A percentile compares a stretch with the other conserved stretches of the same genome.
Conservation (phyloP, 495 filamentous ascomycete species). For the Penicillium tannophilum region DNA sequence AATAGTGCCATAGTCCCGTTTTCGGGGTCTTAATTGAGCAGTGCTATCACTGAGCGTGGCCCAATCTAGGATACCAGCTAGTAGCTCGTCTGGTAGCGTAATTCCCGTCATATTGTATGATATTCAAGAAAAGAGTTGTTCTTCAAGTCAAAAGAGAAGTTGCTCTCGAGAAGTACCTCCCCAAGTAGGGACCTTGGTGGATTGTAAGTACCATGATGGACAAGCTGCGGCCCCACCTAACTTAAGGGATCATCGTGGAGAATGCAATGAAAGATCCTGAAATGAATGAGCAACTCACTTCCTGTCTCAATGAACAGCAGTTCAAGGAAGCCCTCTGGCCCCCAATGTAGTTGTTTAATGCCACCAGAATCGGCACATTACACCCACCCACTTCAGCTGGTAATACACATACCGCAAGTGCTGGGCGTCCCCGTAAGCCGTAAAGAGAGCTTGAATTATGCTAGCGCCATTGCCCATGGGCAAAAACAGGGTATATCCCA, state of each 20-base stretch:
- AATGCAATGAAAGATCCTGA: too few relatives aligned
- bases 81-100: slow-evolving; percentile 7
- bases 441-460: not conserved
- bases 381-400: not conserved
- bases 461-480: not conserved
- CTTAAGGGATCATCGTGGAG: too few relatives aligned
- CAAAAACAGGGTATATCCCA: not conserved
- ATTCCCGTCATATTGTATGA: too few relatives aligned
- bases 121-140: not conserved
- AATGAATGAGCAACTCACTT: too few relatives aligned
- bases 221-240: not conserved
- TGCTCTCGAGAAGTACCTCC: not conserved
- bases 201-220: slow-evolving; percentile 2
- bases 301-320: too few relatives aligned
- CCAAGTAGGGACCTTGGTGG: slow-evolving; percentile 6
- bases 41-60: not conserved
- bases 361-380: not conserved
- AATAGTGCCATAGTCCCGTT: not conserved
- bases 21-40: not conserved
- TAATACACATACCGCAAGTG: not conserved
- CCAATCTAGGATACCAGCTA: slow-evolving; percentile 1
- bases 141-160: too few relatives aligned
- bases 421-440: not conserved
- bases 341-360: not conserved
- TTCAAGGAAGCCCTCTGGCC: too few relatives aligned